Evolutionary conservation across 345 rosid species (phyloP).

Genomic region (Excoecaria agallocha): DNA sequence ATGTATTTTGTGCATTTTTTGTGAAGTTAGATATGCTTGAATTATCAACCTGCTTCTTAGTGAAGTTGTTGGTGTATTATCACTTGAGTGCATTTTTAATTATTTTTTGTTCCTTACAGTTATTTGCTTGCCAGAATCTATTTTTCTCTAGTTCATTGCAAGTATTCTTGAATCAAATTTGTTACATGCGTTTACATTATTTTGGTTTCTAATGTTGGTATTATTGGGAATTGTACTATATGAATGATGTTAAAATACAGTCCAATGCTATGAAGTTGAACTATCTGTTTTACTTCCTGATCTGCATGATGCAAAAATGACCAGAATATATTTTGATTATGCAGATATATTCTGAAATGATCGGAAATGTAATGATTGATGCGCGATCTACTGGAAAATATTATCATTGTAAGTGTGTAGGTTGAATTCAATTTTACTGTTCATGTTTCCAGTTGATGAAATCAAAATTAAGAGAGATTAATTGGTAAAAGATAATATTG

Average conservation of each 20-base stretch:
- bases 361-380: constrained; percentile 98
- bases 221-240: background rate
- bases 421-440: background rate
- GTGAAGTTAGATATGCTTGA: background rate
- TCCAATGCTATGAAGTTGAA: background rate
- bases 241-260: background rate
- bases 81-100: background rate
- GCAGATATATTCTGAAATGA: constrained; percentile 97
- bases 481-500: background rate
- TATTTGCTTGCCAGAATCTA: background rate
- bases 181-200: background rate
- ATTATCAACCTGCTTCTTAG: background rate
- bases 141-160: background rate
- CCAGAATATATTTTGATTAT: constrained; percentile 8
- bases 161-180: background rate
- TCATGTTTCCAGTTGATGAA: background rate
- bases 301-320: background rate
- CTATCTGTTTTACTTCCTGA: background rate
- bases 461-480: background rate
- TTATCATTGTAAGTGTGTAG: constrained; percentile 77
- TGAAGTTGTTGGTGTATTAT: background rate
- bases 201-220: background rate
- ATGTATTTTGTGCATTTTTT: background rate
- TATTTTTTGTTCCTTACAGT: background rate
- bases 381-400: constrained; percentile 98